phyloP scores from a whole-genome alignment of 2,329 filamentous ascomycete genomes.

The Cladosporium cucumerinum region DNA sequence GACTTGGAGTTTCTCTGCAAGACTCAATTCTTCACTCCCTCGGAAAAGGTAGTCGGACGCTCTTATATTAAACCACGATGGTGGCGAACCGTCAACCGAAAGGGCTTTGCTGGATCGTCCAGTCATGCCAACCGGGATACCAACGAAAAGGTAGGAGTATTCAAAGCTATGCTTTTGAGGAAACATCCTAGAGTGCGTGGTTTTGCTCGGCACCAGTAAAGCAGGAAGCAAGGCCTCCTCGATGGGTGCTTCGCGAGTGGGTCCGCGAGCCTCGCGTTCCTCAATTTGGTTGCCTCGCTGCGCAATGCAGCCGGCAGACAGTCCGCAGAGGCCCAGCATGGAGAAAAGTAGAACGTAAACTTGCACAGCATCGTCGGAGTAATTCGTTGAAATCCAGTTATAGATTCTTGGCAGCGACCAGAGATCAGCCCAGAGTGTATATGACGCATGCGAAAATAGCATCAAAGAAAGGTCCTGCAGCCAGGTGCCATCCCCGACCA shows the following conservation, averaged over 20 bases:
- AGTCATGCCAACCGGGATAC: constrained; percentile 62
- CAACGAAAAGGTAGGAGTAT: constrained; percentile 68
- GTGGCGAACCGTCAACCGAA: constrained; percentile 42
- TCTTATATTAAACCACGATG: constrained; percentile 58
- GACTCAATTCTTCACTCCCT: constrained; percentile 49
- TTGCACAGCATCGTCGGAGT: constrained; percentile 21
- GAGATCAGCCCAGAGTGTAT: constrained; percentile 24
- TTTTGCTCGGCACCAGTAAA: constrained; percentile 62
- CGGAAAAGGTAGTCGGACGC: constrained; percentile 60
- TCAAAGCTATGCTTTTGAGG: constrained; percentile 65
- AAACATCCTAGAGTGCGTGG: constrained; percentile 63
- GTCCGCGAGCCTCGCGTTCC: constrained; percentile 12
- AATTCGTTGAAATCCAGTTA: constrained; percentile 15
- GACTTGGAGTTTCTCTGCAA: constrained; percentile 60
- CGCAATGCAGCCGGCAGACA: constrained; percentile 31
- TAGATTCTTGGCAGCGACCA: constrained; percentile 23
- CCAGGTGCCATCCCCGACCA: constrained; percentile 25
- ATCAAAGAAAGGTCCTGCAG: constrained; percentile 28
- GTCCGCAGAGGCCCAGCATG: constrained; percentile 29
- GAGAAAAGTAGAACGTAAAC: constrained; percentile 29
- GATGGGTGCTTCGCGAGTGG: constrained; percentile 20
- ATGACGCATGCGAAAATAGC: constrained; percentile 25
- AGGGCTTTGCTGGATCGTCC: constrained; percentile 57
- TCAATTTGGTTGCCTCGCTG: constrained; percentile 27
- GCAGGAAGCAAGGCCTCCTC: constrained; percentile 40